Conservation (phyloP, 148 eudicot species). For the Rhododendron williamsianum region DNA sequence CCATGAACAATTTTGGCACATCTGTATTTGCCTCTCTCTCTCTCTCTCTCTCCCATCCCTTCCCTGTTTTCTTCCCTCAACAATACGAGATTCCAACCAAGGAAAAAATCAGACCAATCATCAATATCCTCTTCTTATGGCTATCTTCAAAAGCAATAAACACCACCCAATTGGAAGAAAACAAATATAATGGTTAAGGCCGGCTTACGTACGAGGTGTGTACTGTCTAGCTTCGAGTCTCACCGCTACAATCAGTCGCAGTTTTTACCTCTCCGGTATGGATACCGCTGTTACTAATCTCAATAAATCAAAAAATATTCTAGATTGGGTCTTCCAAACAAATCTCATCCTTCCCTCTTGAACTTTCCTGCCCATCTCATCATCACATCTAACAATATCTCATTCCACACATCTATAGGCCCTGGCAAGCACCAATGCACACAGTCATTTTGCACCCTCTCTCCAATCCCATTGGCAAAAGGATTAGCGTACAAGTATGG, state of each 20-base stretch:
- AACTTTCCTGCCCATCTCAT: slow-evolving; percentile 36
- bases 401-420: slow-evolving; percentile 86
- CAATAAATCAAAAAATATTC: too few relatives aligned
- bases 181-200: background rate
- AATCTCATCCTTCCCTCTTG: background rate
- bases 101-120: background rate
- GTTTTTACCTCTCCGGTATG: background rate
- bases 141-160: background rate
- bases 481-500: slow-evolving; percentile 85
- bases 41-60: background rate
- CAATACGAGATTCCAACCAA: background rate
- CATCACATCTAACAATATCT: slow-evolving; percentile 73
- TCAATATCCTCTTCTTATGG: background rate
- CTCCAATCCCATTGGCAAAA: slow-evolving; percentile 66
- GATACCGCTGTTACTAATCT: background rate
- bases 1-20: background rate
- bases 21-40: background rate
- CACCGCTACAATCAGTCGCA: background rate
- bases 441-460: slow-evolving; percentile 80
- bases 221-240: background rate
- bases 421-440: slow-evolving; percentile 98
- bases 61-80: background rate
- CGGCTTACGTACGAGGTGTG: background rate
- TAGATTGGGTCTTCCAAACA: background rate
- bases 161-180: background rate